Percentiles rank a stretch among this genome's conserved stretches.
These are phyloP conservation scores for Botrytis aclada DNA, from an alignment of 2,329 filamentous ascomycete genomes.

Conservation along the genomic window DNA sequence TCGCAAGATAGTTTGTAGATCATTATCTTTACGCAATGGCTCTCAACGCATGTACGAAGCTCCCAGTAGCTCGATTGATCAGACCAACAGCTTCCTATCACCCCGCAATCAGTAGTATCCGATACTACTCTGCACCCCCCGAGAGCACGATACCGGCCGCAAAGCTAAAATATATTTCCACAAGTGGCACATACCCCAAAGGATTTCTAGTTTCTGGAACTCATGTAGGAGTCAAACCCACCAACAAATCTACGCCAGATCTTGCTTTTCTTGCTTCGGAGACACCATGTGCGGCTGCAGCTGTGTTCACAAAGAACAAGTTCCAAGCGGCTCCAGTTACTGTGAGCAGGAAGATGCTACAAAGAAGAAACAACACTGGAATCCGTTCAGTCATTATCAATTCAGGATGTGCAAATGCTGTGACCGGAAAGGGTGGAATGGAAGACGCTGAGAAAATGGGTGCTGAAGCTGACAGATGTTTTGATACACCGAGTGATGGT, in stretches of 20 bases:
- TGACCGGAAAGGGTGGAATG: constrained; percentile 85
- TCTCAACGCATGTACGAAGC: constrained; percentile 27
- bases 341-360: constrained; percentile 71
- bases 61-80: constrained; percentile 29
- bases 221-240: constrained; percentile 89
- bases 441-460: constrained; percentile 89
- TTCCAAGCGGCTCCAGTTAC: constrained; percentile 96
- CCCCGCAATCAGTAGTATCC: constrained; percentile 28
- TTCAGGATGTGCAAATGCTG: constrained; percentile 94
- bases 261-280: constrained; percentile 87
- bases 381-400: constrained; percentile 86
- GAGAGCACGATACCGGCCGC: constrained; percentile 63
- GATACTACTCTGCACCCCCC: constrained; percentile 58
- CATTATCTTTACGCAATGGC: constrained; percentile 29
- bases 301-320: constrained; percentile 96
- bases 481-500: constrained; percentile 45
- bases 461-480: constrained; percentile 67
- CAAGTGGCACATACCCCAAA: constrained; percentile 79
- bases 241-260: constrained; percentile 88
- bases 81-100: constrained; percentile 29
- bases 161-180: constrained; percentile 89
- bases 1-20: not conserved
- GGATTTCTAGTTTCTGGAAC: constrained; percentile 86
- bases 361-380: constrained; percentile 62
- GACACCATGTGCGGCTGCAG: constrained; percentile 78